phyloP scores from a whole-genome alignment of 495 filamentous ascomycete genomes.

The Patellaria atrata region DNA sequence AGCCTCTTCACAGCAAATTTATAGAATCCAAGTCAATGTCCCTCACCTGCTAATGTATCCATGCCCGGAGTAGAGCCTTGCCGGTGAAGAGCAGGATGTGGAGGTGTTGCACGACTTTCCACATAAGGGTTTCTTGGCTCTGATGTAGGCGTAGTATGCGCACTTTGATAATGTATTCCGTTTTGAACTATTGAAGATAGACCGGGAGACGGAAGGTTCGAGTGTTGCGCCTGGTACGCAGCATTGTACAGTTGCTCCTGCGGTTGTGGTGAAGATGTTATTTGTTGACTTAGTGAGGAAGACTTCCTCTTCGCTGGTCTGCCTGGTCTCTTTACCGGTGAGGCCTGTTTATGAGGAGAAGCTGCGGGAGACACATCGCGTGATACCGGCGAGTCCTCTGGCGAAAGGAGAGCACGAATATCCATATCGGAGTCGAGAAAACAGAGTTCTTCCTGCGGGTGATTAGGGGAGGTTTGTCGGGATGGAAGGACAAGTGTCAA shows the following conservation, averaged over 20 bases:
- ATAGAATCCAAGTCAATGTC: no score
- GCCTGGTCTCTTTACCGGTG: slow-evolving; percentile 13
- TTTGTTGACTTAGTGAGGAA: slow-evolving; percentile 27
- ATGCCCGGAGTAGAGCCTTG: slow-evolving; percentile 45
- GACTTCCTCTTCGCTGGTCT: slow-evolving; percentile 22
- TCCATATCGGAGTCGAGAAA: slow-evolving; percentile 45
- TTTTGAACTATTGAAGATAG: slow-evolving; percentile 11
- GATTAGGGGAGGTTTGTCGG: no score
- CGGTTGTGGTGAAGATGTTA: slow-evolving; percentile 23
- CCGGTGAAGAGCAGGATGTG: slow-evolving; percentile 18
- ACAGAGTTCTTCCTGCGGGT: no score
- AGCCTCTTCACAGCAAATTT: slow-evolving; percentile 4
- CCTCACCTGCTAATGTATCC: slow-evolving; percentile 43
- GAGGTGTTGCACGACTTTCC: slow-evolving; percentile 16
- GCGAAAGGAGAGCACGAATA: slow-evolving; percentile 58
- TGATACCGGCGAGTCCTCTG: slow-evolving; percentile 45
- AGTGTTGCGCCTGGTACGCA: slow-evolving; percentile 14
- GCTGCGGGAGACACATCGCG: slow-evolving; percentile 25
- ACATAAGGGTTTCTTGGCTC: slow-evolving; percentile 22
- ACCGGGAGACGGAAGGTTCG: slow-evolving; percentile 15
- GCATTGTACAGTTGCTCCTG: slow-evolving; percentile 5
- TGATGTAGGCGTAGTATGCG: slow-evolving; percentile 23
- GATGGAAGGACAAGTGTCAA: no score
- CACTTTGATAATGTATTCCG: slow-evolving; percentile 13
- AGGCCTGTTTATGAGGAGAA: slow-evolving; percentile 19